Conservation (phyloP, 192 early-diverging fungal genomes). For the Dispira parvispora region DNA sequence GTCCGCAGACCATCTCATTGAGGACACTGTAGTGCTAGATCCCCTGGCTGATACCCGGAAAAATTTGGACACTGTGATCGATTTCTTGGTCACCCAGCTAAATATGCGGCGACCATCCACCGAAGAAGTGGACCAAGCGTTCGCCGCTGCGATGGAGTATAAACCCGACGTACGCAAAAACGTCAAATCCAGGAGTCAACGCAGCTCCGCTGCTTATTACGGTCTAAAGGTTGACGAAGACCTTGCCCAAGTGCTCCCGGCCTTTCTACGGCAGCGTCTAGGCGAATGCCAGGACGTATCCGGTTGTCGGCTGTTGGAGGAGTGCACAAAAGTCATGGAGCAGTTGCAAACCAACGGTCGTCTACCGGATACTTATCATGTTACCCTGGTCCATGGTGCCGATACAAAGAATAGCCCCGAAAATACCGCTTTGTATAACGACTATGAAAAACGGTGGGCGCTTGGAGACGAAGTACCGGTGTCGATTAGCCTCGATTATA, state of each 20-base stretch:
- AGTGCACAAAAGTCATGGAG: conserved; percentile 5
- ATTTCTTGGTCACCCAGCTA: conserved; percentile 24
- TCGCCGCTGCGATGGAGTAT: conserved; percentile 27
- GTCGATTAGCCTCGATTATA: conserved; percentile 21
- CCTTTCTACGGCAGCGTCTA: neutral
- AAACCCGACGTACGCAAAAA: conserved; percentile 22
- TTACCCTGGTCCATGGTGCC: conserved; percentile 31
- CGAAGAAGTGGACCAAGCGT: conserved; percentile 32
- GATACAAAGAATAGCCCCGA: conserved; percentile 14
- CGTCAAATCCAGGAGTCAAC: conserved; percentile 15
- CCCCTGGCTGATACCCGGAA: conserved; percentile 27
- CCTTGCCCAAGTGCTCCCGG: conserved; percentile 12
- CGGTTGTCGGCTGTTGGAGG: conserved; percentile 1
- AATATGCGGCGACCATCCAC: conserved; percentile 24
- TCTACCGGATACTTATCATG: conserved; percentile 20
- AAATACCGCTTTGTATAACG: conserved; percentile 18
- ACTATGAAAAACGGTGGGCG: conserved; percentile 12
- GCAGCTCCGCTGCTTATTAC: conserved; percentile 16
- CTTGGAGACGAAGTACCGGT: conserved; percentile 15
- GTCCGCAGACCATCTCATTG: conserved; percentile 31
- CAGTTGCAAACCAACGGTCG: conserved; percentile 14
- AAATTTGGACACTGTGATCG: conserved; percentile 28
- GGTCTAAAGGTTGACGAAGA: conserved; percentile 16
- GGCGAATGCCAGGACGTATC: conserved; percentile 1
- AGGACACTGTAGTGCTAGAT: conserved; percentile 37